Evolutionary conservation across 2,329 filamentous ascomycete species (phyloP).

Genomic region (Fusarium verticillioides): DNA sequence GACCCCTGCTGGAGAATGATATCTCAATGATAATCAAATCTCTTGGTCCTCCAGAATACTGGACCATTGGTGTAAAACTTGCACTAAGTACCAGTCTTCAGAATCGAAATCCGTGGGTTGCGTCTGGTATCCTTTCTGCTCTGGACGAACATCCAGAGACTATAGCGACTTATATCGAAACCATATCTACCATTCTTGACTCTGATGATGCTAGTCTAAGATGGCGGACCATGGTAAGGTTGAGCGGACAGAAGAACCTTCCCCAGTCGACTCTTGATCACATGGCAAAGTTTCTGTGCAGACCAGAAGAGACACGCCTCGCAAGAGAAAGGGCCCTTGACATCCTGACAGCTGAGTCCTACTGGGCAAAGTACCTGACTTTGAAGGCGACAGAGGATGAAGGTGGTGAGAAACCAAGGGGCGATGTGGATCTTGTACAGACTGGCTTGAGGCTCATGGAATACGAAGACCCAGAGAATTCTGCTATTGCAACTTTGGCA

Average conservation of each 20-base stretch:
- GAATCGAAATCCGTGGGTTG: not conserved
- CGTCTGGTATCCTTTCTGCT: not conserved
- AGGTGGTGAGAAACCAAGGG: not conserved
- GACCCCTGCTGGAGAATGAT: not conserved
- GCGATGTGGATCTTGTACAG: rapidly evolving
- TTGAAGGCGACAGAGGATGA: not conserved
- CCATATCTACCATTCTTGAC: not conserved
- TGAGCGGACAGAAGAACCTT: not conserved
- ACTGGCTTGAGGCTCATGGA: not conserved
- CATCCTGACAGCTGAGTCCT: not conserved
- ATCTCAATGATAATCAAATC: not conserved
- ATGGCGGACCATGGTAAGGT: not conserved
- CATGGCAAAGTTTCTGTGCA: not conserved
- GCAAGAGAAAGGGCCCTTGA: not conserved
- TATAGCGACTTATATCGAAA: not conserved
- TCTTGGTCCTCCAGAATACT: not conserved
- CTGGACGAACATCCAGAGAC: not conserved
- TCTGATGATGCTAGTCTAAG: not conserved
- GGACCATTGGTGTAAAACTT: not conserved
- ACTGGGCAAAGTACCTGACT: not conserved
- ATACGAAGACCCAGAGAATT: not conserved
- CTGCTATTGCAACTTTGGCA: not conserved
- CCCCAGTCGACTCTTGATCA: not conserved
- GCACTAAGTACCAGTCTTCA: not conserved
- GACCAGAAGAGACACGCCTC: not conserved